phyloP scores from a whole-genome alignment of 139 green algal genomes.

The Auxenochlorella pyrenoidosa region DNA sequence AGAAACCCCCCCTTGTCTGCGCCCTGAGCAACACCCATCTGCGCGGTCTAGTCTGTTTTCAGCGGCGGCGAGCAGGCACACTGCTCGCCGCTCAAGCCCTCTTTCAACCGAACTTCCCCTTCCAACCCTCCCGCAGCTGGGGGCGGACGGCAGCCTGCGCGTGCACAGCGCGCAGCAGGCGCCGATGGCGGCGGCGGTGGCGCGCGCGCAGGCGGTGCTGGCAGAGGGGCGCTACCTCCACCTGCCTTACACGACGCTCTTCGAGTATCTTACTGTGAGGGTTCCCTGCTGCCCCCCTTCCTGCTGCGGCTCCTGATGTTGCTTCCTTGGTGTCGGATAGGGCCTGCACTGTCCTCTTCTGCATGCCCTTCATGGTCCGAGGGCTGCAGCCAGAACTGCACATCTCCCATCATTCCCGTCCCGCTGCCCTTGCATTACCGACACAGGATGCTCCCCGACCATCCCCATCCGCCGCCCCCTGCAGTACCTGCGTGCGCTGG shows the following conservation, averaged over 20 bases:
- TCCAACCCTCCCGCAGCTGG: background rate
- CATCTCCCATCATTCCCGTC: too few species aligned
- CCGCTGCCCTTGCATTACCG: too few species aligned
- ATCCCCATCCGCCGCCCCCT: background rate
- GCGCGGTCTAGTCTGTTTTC: too few species aligned
- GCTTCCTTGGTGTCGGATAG: too few species aligned
- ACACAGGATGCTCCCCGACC: background rate
- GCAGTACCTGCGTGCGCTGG: constrained; percentile 73
- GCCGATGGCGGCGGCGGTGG: constrained; percentile 24
- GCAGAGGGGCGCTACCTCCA: constrained; percentile 46
- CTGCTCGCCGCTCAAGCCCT: background rate
- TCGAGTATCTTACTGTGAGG: constrained; percentile 90
- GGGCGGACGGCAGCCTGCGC: background rate
- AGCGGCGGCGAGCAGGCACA: background rate
- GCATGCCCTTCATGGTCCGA: background rate
- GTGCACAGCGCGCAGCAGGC: background rate
- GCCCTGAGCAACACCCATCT: too few species aligned
- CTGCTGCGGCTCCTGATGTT: too few species aligned
- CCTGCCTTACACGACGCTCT: constrained; percentile 93
- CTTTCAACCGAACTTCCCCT: background rate
- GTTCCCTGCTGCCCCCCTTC: too few species aligned
- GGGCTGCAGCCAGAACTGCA: background rate
- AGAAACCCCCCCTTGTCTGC: too few species aligned
- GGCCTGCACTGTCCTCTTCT: background rate
- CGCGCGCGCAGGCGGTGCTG: constrained; percentile 35